Evolutionary conservation across 257 asterid species (phyloP), one percentile per base, ranked within the genome.

Genomic region (Eustoma russellianum): DNA sequence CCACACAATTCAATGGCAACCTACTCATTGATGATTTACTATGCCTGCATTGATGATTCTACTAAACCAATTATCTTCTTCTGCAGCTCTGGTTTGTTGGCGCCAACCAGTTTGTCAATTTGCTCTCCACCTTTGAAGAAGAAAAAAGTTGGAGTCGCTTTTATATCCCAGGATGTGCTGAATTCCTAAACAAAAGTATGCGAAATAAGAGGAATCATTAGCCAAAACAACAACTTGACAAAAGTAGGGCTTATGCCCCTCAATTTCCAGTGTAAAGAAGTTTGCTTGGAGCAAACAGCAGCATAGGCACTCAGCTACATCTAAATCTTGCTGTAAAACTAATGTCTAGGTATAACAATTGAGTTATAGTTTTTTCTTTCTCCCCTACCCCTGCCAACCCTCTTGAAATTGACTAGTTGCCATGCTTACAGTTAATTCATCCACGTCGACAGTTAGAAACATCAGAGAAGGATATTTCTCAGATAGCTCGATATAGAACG

Each of bases 101-200:
- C 97, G 5, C 99, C 99, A n/a, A 92, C 95, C 5, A 92, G 92
- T 66, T 81, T 88, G 80, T 88, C 99, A 5, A 92, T 28, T 69
- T 85, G 93, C 62, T 81, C 70, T 35, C 95, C 94, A 41, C 83
- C 83, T 76, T 61, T 83, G 17, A 92, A 83, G 79, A 92, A 85
- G 81, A 85, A 88, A 83, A 92, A 92, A 57, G 99, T 92, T n/a
- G 99, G 99, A 33, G 99, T 92, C 61, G 97, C 97, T 77, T 85
- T 92, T 58, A 92, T 88, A 70, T 92, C 99, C 97, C 87, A 92
- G 49, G 95, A 74, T 41, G 96, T 69, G 73, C 99, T 92, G 35
- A 92, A 83, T 48, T 92, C 97, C 99, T 92, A 89, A 67, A 65
- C 43, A 4, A 38, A 38, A 38, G 43, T 11, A 38, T 11, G 43